Evolutionary conservation across 805 yeast species (phyloP), one percentile per base, ranked within the genome.

Genomic region (Candida arabinofermentans): DNA sequence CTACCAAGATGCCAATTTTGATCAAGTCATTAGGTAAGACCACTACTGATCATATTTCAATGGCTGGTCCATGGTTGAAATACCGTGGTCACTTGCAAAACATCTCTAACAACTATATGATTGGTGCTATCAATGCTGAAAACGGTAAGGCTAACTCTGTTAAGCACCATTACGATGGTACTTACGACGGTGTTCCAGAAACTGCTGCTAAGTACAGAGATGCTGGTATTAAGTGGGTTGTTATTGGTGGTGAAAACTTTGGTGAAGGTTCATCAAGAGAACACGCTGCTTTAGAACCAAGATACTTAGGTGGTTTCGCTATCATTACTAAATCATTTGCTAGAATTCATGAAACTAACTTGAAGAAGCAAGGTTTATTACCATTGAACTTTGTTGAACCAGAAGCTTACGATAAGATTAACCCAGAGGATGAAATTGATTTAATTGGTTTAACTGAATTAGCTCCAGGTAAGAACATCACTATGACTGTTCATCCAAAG

Each of bases 1-100:
- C 95, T 59, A 65, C 69, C 54, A 75, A 76, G 65, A 73, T 91
- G 77, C 97, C 96, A 71, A 91, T 91, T 60, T 82, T 91, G 73
- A 87, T 91, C 72, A 91, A 93, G 77, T 86, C 96, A 56, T 75
- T 83, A 50, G 98, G 97, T 75, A 91, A 91, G 81, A 90, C 97
- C 69, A 91, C 99, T 61, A 91, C 99, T 59, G 99, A 91, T 76
- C 99, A 91, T 75, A 91, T 91, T 63, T 91, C 98, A 62, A 90
- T 88, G 95, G 99, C 99, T 65, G 99, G 99, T 74, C 97, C 98
- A 66, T 91, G 99, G 99, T 86, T 91, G 80, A 91, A 91, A 77
- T 91, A 91, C 91, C 87, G 97, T 79, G 99, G 99, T 73, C 99
- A 91, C 77, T 79, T 91, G 75, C 91, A 89, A 77, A 91, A 91